Percentiles rank a stretch among this genome's conserved stretches.
Evolutionary conservation across 2,329 filamentous ascomycete genomes (phyloP).

Genomic region (Cadophora luteo-olivacea): DNA sequence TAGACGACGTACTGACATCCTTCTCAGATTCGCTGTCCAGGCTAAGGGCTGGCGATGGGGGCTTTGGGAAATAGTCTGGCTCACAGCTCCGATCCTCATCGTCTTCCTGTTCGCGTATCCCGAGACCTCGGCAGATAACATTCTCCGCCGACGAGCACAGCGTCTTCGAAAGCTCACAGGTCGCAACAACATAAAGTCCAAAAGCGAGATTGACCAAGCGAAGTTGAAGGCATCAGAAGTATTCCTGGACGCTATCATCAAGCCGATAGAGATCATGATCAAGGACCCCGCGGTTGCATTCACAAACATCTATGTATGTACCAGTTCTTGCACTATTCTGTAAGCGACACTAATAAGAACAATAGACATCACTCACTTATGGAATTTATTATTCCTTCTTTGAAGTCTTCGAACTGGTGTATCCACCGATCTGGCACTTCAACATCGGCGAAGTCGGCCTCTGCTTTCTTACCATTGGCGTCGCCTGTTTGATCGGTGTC

Average conservation of each 20-base stretch:
- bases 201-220: constrained; percentile 66
- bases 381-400: constrained; percentile 68
- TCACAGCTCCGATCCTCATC: constrained; percentile 60
- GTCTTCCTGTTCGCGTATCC: constrained; percentile 66
- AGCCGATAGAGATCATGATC: constrained; percentile 63
- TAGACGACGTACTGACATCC: not conserved
- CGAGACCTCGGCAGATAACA: constrained; percentile 63
- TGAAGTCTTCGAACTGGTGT: constrained; percentile 71
- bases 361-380: constrained; percentile 56
- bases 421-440: constrained; percentile 63
- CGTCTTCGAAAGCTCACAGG: constrained; percentile 65
- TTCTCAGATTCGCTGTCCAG: constrained; percentile 55
- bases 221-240: constrained; percentile 54
- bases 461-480: constrained; percentile 63
- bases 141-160: constrained; percentile 63
- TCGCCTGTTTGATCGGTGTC: constrained; percentile 55
- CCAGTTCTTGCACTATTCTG: not conserved
- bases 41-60: constrained; percentile 66
- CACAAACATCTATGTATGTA: constrained; percentile 26
- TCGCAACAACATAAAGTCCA: constrained; percentile 58
- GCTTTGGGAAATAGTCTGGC: constrained; percentile 67
- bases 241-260: constrained; percentile 61
- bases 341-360: constrained; percentile 2
- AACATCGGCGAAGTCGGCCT: constrained; percentile 61
- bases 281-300: constrained; percentile 54